Base-by-base conservation (phyloP, 371 early-diverging fungal genomes). In the Lichtheimia ramosa region DNA sequence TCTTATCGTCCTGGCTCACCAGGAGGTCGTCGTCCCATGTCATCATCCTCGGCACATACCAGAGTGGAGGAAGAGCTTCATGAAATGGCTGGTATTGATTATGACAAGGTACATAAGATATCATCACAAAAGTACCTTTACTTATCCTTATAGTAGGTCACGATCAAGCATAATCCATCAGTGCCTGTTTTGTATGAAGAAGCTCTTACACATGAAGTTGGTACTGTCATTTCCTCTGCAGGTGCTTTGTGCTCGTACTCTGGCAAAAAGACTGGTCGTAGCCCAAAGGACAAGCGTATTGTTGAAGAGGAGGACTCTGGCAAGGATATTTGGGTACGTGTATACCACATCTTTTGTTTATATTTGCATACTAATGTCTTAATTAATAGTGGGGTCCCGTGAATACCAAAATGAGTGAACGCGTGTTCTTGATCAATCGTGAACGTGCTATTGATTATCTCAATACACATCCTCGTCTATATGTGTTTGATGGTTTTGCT, bases 401-500 rank as follows among this genome's bases (percentile, higher is more conserved):
- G 70, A 98, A 98, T 83, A 90, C 89, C 70, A 89, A 89, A 65
- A 88, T 97, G 73, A 82, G 86, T 56, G 92, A 94, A 65, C 81
- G 90, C 56, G 87, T 92, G 8, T 98, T 98, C 80, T 86, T 92
- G 77, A 91, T 92, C 71, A 98, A 97, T 83, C 93, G 94, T 66
- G 95, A 98, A 81, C 88, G 95, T 62, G 97, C 97, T 23, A 86
- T 93, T 60, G 96, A 96, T 80, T 98, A 97, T 78, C 83, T 98
- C 59, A 98, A 98, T 81, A 96, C 97, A 27, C 92, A 95, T 56
- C 83, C 86, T 51, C 89, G 95, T 59, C 86, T 97, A 16, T 97
- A 95, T 73, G 96, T 98, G 49, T 92, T 98, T 81, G 98, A 98
- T 74, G 96, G 96, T 49, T 92, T 71, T 59, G 92, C 92, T 34